A percentile compares a stretch with the other conserved stretches of the same genome.
Conservation (phyloP, 805 yeast species). For the Saccharomycopsis malanga region DNA sequence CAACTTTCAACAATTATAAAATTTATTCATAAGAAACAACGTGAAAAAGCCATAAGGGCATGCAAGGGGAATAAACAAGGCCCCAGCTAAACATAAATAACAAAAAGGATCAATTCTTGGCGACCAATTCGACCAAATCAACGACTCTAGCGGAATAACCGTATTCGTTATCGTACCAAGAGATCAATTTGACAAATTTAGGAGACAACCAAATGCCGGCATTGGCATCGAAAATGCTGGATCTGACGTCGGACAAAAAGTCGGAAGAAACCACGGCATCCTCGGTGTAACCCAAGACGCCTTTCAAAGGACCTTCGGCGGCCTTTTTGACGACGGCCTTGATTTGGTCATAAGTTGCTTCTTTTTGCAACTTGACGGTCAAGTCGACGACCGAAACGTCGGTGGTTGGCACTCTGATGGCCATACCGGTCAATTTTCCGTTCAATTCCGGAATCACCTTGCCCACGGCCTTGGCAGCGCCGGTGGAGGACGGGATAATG, state of each 20-base stretch:
- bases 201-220: constrained; percentile 87
- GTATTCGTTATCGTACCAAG: constrained; percentile 95
- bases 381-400: constrained; percentile 92
- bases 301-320: constrained; percentile 71
- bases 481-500: constrained; percentile 92
- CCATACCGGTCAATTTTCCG: constrained; percentile 92
- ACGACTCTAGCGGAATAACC: constrained; percentile 97
- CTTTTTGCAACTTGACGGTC: constrained; percentile 73
- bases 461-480: constrained; percentile 98
- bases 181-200: constrained; percentile 81
- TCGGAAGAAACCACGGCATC: constrained; percentile 89
- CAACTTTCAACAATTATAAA: too few relatives aligned
- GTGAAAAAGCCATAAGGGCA: too few relatives aligned
- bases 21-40: too few relatives aligned
- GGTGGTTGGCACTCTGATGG: constrained; percentile 89
- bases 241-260: constrained; percentile 76
- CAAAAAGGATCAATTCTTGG: too few relatives aligned
- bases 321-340: constrained; percentile 68
- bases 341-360: constrained; percentile 78
- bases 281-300: constrained; percentile 83
- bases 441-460: constrained; percentile 85
- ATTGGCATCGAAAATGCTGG: constrained; percentile 84
- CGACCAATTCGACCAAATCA: constrained; percentile 47
- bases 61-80: too few relatives aligned
- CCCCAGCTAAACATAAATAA: too few relatives aligned